Conservation (phyloP, 768 basidiomycete species). For the Phylloporus sp. region DNA sequence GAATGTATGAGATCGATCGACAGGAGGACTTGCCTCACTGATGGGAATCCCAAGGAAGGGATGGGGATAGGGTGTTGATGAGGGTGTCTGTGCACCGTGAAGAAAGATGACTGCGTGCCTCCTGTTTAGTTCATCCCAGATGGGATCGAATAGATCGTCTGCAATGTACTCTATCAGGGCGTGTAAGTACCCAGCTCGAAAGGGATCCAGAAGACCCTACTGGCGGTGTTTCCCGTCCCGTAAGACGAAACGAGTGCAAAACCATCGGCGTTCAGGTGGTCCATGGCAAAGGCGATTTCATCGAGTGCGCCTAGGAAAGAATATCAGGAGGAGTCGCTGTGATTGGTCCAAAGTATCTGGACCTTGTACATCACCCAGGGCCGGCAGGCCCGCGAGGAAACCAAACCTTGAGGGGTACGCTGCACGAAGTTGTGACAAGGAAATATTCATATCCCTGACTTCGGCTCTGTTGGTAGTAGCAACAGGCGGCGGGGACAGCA, state of each 20-base stretch:
- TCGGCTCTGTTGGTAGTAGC: constrained; percentile 38
- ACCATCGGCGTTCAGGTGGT: constrained; percentile 58
- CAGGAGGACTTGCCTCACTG: constrained; percentile 45
- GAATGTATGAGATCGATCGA: constrained; percentile 3
- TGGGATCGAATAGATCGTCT: constrained; percentile 54
- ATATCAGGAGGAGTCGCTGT: constrained; percentile 6
- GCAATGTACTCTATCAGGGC: constrained; percentile 54
- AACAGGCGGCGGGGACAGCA: constrained; percentile 64
- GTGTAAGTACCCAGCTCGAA: constrained; percentile 4
- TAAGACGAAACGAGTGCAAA: constrained; percentile 65
- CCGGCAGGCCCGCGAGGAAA: constrained; percentile 64
- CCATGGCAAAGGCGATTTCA: constrained; percentile 59
- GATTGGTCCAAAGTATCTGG: background rate
- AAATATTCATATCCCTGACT: constrained; percentile 45
- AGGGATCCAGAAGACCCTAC: constrained; percentile 32
- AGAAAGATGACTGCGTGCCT: constrained; percentile 62
- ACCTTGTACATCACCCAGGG: constrained; percentile 61
- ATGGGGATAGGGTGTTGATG: constrained; percentile 61
- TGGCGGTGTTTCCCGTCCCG: constrained; percentile 48
- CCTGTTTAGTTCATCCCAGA: constrained; percentile 67
- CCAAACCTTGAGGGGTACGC: constrained; percentile 55
- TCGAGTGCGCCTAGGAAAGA: constrained; percentile 43
- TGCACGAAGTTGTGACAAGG: constrained; percentile 43
- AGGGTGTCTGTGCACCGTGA: constrained; percentile 64
- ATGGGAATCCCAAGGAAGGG: constrained; percentile 62